A percentile compares a stretch with the other conserved stretches of the same genome.
phyloP scores from a whole-genome alignment of 2,329 filamentous ascomycete genomes.

The Xylariaceae sp. region DNA sequence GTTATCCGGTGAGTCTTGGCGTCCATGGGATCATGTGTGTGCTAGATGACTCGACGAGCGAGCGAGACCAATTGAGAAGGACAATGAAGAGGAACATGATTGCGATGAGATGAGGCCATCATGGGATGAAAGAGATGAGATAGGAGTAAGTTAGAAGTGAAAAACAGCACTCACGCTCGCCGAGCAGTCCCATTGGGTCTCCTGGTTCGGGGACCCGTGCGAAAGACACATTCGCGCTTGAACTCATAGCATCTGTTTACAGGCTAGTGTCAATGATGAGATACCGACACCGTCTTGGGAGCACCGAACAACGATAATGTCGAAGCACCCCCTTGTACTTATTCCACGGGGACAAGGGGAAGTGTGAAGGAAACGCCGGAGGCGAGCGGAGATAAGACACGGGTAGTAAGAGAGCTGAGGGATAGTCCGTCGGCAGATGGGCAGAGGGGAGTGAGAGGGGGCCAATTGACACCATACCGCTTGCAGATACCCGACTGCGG shows the following conservation, averaged over 20 bases:
- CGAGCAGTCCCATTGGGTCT: conserved; percentile 37
- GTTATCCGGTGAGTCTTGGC: conserved; percentile 5
- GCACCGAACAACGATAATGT: background rate
- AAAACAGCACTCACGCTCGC: conserved; percentile 34
- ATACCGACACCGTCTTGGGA: background rate
- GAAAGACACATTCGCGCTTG: conserved; percentile 50
- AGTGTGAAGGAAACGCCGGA: background rate
- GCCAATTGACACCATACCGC: conserved; percentile 36
- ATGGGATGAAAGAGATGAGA: background rate
- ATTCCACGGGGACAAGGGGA: too few relatives aligned
- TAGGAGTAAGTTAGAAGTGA: background rate
- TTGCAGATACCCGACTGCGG: conserved; percentile 45
- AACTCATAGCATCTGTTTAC: conserved; percentile 44
- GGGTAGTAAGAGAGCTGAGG: background rate
- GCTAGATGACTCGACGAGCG: too few relatives aligned
- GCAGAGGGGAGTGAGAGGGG: background rate
- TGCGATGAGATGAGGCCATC: background rate
- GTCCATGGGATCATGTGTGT: background rate
- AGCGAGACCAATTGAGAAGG: too few relatives aligned
- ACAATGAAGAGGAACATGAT: background rate
- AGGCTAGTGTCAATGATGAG: background rate
- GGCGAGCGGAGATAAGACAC: background rate
- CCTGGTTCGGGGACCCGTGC: conserved; percentile 46
- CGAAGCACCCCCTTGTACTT: too few relatives aligned
- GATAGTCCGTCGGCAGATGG: background rate